Percentiles rank a stretch among this genome's conserved stretches.
These are phyloP conservation scores for Fusarium mundagurra DNA, from an alignment of 2,329 filamentous ascomycete species.

Conservation along the genomic window DNA sequence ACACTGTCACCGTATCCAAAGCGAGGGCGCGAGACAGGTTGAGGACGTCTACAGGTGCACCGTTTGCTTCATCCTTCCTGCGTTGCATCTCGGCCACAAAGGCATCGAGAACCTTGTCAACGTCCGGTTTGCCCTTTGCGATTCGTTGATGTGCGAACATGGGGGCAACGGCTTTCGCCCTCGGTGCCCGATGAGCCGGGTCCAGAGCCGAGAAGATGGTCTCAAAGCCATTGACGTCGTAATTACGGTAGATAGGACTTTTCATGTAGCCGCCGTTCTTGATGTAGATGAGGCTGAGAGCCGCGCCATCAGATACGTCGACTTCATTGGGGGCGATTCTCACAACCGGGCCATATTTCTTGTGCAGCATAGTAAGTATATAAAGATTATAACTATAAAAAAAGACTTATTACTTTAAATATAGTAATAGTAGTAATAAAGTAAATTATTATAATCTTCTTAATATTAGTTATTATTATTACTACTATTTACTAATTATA, in stretches of 20 bases:
- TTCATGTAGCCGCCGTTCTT: neutral
- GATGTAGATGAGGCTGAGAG: neutral
- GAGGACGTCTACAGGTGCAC: neutral
- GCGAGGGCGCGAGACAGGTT: neutral
- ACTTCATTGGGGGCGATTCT: neutral
- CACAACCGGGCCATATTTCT: neutral
- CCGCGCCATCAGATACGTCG: neutral
- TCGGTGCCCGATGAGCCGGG: neutral
- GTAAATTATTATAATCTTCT: no score
- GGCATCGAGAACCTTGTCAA: neutral
- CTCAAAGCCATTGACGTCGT: neutral
- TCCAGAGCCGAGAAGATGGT: neutral
- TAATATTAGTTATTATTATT: no score
- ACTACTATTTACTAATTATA: no score
- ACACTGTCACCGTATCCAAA: neutral
- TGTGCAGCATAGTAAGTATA: no score
- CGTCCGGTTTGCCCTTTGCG: neutral
- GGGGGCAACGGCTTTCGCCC: neutral
- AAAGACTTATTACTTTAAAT: no score
- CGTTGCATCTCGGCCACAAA: neutral
- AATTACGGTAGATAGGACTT: neutral
- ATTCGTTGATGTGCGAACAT: neutral
- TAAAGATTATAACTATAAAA: no score
- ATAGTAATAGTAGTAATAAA: no score
- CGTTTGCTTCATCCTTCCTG: neutral